These are phyloP conservation scores for Lanmaoa rubissima DNA, from an alignment of 768 basidiomycete genomes.

Conservation along the genomic window DNA sequence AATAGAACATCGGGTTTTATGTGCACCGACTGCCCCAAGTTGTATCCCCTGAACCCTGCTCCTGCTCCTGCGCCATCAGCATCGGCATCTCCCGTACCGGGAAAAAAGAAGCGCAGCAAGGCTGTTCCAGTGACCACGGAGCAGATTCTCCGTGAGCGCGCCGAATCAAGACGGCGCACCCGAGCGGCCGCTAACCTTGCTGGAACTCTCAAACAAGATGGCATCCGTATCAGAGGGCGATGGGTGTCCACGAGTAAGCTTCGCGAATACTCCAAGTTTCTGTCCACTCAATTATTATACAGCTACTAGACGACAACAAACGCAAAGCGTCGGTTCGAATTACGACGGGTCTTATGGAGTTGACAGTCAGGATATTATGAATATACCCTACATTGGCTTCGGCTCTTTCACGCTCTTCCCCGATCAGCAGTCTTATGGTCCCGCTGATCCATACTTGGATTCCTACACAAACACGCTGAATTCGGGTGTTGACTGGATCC, in stretches of 20 bases:
- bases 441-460: slow-evolving; percentile 47
- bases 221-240: slow-evolving; percentile 54
- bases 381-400: slow-evolving; percentile 56
- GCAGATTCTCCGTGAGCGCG: slow-evolving; percentile 47
- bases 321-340: slow-evolving; percentile 43
- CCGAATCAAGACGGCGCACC: slow-evolving; percentile 45
- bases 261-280: background rate
- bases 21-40: slow-evolving; percentile 54
- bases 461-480: slow-evolving; percentile 53
- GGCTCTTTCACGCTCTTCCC: slow-evolving; percentile 65
- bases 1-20: slow-evolving; percentile 54
- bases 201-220: slow-evolving; percentile 35
- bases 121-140: slow-evolving; percentile 45
- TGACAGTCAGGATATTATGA: slow-evolving; percentile 63
- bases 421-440: slow-evolving; percentile 57
- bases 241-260: slow-evolving; percentile 55
- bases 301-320: slow-evolving; percentile 50
- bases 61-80: slow-evolving; percentile 39
- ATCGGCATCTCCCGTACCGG: slow-evolving; percentile 40
- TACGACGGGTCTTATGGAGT: slow-evolving; percentile 66
- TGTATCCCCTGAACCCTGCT: slow-evolving; percentile 40
- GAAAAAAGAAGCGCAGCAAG: slow-evolving; percentile 36
- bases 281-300: slow-evolving; percentile 4
- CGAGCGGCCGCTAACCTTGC: slow-evolving; percentile 36
- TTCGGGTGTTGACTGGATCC: slow-evolving; percentile 55